A percentile compares a stretch with the other conserved stretches of the same genome.
phyloP scores from a whole-genome alignment of 306 rosid species.

The Styphnolobium japonicum region DNA sequence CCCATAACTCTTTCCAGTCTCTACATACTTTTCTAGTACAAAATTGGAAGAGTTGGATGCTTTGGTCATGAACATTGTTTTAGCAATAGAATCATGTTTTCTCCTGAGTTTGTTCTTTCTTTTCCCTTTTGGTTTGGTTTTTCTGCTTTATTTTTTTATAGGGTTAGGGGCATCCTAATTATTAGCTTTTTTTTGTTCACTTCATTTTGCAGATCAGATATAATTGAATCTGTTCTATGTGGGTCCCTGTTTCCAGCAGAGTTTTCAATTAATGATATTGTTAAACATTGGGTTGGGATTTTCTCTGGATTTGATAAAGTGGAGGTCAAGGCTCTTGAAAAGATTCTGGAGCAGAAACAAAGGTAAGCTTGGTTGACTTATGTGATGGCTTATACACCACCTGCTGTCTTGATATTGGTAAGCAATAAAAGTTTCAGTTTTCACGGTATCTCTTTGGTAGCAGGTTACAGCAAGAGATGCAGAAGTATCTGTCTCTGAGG shows the following conservation, averaged over 20 bases:
- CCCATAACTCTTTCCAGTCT: neutral
- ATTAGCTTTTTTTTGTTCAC: constrained; percentile 3
- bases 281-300: constrained; percentile 79
- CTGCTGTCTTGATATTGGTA: constrained; percentile 23
- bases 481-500: constrained; percentile 78
- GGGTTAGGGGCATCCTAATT: constrained; percentile 6
- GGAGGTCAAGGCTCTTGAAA: constrained; percentile 96
- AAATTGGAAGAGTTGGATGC: neutral
- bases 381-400: constrained; percentile 17
- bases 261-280: constrained; percentile 59
- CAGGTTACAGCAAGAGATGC: constrained; percentile 99
- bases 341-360: constrained; percentile 94
- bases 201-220: constrained; percentile 76
- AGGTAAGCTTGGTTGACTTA: constrained; percentile 51
- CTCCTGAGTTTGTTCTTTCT: neutral
- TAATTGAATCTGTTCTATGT: constrained; percentile 75
- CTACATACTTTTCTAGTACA: neutral
- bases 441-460: constrained; percentile 47
- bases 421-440: constrained; percentile 38
- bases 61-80: neutral
- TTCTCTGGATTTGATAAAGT: constrained; percentile 82
- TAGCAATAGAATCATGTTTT: neutral
- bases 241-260: constrained; percentile 81
- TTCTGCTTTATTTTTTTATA: constrained; percentile 1
- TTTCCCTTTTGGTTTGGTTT: neutral